Conservation (phyloP, 805 yeast genomes). For the Suhomyces tanzawaensis region DNA sequence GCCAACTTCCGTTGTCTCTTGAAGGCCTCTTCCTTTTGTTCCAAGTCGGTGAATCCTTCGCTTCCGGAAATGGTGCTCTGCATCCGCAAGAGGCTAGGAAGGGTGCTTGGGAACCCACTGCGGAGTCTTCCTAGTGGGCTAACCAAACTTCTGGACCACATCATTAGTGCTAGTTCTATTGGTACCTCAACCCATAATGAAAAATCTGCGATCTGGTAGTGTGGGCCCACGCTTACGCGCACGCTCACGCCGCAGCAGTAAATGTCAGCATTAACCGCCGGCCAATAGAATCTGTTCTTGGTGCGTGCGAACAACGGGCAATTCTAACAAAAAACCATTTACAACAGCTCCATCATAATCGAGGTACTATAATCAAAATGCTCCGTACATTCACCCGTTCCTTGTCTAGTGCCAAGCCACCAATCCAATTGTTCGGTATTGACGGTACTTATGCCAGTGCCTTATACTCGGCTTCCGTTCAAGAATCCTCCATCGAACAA, state of each 20-base stretch:
- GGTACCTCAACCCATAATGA: background rate
- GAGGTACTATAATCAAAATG: slow-evolving; percentile 6
- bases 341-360: background rate
- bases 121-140: slow-evolving; percentile 1
- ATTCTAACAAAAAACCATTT: background rate
- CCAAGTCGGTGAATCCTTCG: slow-evolving; percentile 63
- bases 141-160: slow-evolving; percentile 4
- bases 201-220: background rate
- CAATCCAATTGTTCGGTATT: slow-evolving; percentile 89
- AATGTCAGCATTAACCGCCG: background rate
- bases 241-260: background rate
- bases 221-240: background rate
- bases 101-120: background rate
- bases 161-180: background rate
- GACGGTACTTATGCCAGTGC: slow-evolving; percentile 98
- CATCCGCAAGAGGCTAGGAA: slow-evolving; percentile 3
- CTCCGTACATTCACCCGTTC: slow-evolving; percentile 66
- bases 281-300: slow-evolving; percentile 3
- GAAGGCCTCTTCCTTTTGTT: slow-evolving; percentile 70
- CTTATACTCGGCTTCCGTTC: slow-evolving; percentile 85
- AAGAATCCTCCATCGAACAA: slow-evolving; percentile 71
- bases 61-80: slow-evolving; percentile 6
- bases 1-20: slow-evolving; percentile 71
- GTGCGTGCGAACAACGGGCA: slow-evolving; percentile 3
- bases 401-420: slow-evolving; percentile 76